Evolutionary conservation across 352 stramenopile species (phyloP), one percentile per base, ranked within the genome.

Genomic region (Phytophthora hibernalis): DNA sequence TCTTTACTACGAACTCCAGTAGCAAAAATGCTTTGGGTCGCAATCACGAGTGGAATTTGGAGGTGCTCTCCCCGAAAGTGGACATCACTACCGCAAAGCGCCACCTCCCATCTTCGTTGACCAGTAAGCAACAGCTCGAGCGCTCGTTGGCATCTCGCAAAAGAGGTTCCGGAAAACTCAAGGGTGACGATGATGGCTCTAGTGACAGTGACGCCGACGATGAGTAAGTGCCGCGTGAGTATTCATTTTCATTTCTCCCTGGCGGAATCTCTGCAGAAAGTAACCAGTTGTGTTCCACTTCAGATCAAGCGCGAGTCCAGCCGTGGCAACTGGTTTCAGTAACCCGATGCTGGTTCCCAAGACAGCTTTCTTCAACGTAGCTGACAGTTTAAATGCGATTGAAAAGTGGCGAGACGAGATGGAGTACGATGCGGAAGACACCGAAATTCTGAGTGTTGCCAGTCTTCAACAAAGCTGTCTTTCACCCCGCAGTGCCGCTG

Each of bases 371-470:
- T 92, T 93, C 67, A 89, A 93, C 63, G 82, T 93, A 15, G 74
- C 72, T 0, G 76, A 87, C 56, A 93, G 85, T 56, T 61, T 93
- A 31, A 74, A 90, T 38, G 85, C 83, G 16, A 91, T 93, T 60
- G 80, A 90, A 52, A 79, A 80, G 33, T 93, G 85, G 83, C 71
- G 81, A n/a, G 82, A 93, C 48, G 68, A 87, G 51, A 83, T 87
- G 76, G 79, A 89, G 31, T 72, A 80, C 22, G 52, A 77, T 53
- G 63, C 72, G 3, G 66, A 72, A 35, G 57, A 76, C 38, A 66
- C 43, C 5, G 50, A 33, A 6, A 50, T 70, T 24, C 43, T 74
- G 16, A 74, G 45, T 30, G 35, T 74, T 24, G n/a, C 50, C 13
- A 61, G 61, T 44, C 49, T 74, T 35, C 76, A 80, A 37, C 72